These are phyloP conservation scores for Teratosphaeria viscida DNA, from an alignment of 2,329 filamentous ascomycete species.

Conservation along the genomic window DNA sequence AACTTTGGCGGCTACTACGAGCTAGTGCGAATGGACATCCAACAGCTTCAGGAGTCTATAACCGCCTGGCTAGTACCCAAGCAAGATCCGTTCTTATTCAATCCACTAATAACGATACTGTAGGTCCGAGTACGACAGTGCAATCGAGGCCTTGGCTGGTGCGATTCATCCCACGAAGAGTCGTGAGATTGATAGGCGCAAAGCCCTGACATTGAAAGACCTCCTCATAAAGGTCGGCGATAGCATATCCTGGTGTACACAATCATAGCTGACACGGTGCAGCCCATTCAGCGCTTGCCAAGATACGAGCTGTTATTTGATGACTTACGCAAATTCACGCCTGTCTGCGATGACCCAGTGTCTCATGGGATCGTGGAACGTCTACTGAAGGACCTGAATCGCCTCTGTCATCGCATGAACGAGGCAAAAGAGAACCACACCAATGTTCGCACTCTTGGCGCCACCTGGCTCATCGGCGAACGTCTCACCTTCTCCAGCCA, in stretches of 20 bases:
- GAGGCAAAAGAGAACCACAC: conserved; percentile 66
- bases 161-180: conserved; percentile 61
- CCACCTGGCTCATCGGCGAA: conserved; percentile 76
- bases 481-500: conserved; percentile 64
- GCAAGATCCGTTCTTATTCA: not conserved
- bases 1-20: conserved; percentile 88
- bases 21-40: conserved; percentile 68
- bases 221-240: conserved; percentile 70
- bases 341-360: conserved; percentile 72
- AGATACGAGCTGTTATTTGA: conserved; percentile 81
- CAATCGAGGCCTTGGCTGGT: conserved; percentile 71
- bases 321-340: conserved; percentile 73
- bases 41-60: conserved; percentile 55
- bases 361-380: conserved; percentile 72
- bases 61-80: conserved; percentile 48
- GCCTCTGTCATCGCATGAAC: conserved; percentile 72
- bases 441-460: conserved; percentile 61
- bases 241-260: not conserved
- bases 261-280: not conserved
- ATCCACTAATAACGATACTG: not conserved
- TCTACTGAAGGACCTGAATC: conserved; percentile 59
- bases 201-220: conserved; percentile 72
- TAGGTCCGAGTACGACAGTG: conserved; percentile 56
- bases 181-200: conserved; percentile 53
- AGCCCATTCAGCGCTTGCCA: conserved; percentile 89